Conservation (phyloP, 169 alveolate genomes). For the Condylostoma magnum region DNA sequence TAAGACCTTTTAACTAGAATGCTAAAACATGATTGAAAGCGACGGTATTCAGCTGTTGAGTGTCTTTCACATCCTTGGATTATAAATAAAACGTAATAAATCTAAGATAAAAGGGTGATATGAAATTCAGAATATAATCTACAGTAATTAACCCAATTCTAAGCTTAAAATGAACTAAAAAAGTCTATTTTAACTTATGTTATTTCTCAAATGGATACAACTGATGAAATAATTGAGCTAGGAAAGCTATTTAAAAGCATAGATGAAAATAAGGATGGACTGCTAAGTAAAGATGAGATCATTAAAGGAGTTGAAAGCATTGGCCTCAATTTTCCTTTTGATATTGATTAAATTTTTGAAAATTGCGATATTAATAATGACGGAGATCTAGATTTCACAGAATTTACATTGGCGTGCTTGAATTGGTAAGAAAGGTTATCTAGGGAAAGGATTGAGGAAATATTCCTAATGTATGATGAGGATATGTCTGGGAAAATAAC, state of each 20-base stretch:
- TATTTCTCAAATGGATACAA: neutral
- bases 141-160: neutral
- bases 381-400: too few species aligned
- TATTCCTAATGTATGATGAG: too few species aligned
- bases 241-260: slow-evolving; percentile 30
- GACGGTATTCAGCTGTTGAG: neutral
- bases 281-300: slow-evolving; percentile 35
- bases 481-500: too few species aligned
- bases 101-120: neutral
- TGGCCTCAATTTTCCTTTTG: too few species aligned
- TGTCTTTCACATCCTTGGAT: neutral
- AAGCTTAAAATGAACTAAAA: neutral
- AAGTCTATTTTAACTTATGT: slow-evolving; percentile 34
- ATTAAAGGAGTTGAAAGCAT: too few species aligned
- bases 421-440: too few species aligned
- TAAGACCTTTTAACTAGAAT: neutral
- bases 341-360: too few species aligned
- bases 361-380: too few species aligned
- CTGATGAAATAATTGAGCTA: slow-evolving; percentile 10
- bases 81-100: neutral
- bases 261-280: slow-evolving; percentile 45
- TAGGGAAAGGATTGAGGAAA: too few species aligned
- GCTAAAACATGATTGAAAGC: neutral
- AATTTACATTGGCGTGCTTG: too few species aligned
- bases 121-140: neutral